Evolutionary conservation across 2,329 filamentous ascomycete species (phyloP).

Genomic region (Aspergillus persii): DNA sequence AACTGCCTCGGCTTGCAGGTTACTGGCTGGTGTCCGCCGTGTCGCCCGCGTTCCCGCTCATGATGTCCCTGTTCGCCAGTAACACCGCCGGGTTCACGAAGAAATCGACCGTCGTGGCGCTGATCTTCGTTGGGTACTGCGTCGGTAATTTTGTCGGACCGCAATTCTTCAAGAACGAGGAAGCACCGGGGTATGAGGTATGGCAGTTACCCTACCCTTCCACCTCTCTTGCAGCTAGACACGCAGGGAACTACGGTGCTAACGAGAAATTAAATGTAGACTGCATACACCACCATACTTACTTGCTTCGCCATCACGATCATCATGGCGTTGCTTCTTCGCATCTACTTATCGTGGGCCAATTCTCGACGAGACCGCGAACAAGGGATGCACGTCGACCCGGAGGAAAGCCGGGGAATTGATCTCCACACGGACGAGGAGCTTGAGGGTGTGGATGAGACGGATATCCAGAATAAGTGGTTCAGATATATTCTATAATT

Average conservation of each 20-base stretch:
- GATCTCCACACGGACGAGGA: slow-evolving; percentile 12
- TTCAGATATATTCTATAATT: slow-evolving; percentile 21
- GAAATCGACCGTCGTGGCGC: slow-evolving; percentile 14
- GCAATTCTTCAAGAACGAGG: slow-evolving; percentile 14
- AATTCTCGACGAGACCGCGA: slow-evolving; percentile 14
- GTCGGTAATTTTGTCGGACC: slow-evolving; percentile 18
- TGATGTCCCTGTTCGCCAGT: slow-evolving; percentile 14
- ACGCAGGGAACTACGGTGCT: too few species aligned
- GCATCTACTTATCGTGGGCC: slow-evolving; percentile 14
- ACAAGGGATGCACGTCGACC: slow-evolving; percentile 14
- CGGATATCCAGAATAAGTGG: slow-evolving; percentile 18
- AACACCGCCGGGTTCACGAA: slow-evolving; percentile 20
- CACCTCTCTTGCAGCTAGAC: too few species aligned
- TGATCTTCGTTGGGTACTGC: slow-evolving; percentile 18
- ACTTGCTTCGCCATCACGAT: slow-evolving; percentile 19
- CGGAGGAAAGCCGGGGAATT: slow-evolving; percentile 11
- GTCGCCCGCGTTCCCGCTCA: slow-evolving; percentile 19
- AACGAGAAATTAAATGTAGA: slow-evolving; percentile 4
- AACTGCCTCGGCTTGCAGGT: slow-evolving; percentile 18
- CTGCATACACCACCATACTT: slow-evolving; percentile 22
- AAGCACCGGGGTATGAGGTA: slow-evolving; percentile 15
- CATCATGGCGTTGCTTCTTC: slow-evolving; percentile 9
- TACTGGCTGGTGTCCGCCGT: slow-evolving; percentile 19
- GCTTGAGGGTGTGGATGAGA: slow-evolving; percentile 18
- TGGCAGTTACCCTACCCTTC: background rate